Conservation (phyloP, 257 asterid species). For the Echites panduratus region DNA sequence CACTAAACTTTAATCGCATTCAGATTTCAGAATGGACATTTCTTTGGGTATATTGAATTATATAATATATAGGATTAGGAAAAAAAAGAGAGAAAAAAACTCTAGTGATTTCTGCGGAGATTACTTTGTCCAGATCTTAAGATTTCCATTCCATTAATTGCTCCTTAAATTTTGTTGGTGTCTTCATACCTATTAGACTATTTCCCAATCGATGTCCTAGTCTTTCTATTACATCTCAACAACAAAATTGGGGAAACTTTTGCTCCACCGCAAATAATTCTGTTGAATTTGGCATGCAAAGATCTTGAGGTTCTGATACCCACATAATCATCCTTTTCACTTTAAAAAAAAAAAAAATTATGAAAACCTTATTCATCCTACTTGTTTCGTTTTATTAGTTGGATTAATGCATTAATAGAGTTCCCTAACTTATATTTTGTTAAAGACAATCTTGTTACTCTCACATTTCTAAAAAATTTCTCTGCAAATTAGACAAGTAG, state of each 20-base stretch:
- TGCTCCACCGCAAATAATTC: background rate
- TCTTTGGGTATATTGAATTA: background rate
- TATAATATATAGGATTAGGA: background rate
- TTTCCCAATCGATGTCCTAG: background rate
- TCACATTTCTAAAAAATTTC: no score
- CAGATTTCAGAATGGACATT: background rate
- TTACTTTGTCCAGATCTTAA: background rate
- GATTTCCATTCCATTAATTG: constrained; percentile 4
- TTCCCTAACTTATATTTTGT: no score
- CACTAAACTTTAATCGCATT: background rate
- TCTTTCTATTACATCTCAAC: background rate
- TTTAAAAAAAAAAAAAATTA: no score
- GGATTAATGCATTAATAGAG: no score
- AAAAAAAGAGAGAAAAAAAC: no score
- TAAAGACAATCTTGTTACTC: no score
- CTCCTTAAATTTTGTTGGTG: background rate
- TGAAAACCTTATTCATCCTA: no score
- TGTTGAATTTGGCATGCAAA: no score
- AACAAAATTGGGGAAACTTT: background rate
- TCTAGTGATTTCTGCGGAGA: background rate
- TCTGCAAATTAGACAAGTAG: no score
- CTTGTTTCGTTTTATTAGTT: no score
- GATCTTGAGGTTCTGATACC: no score
- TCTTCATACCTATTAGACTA: background rate
- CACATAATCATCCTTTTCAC: no score